Base-by-base conservation (phyloP, 2,329 filamentous ascomycete genomes). In the Diplodia scrobiculata region DNA sequence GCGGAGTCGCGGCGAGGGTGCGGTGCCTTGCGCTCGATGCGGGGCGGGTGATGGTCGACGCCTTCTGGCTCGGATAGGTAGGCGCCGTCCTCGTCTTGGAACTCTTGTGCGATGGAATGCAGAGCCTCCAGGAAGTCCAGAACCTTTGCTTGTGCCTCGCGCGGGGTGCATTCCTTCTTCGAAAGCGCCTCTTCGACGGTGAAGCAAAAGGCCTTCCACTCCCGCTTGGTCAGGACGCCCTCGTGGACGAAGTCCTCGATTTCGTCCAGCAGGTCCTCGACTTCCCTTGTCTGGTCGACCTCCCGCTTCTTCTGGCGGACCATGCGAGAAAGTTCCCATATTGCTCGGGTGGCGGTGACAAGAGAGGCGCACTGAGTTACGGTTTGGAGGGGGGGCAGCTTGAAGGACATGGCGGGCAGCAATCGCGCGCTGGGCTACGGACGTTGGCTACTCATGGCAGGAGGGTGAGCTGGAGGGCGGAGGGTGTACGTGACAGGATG, bases 261-360 rank as follows among this genome's bases (percentile, higher is more conserved):
- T 14, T 65, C 63, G 11, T 65, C 63, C 32, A 65, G 51, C 29
- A 65, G 63, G 4, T 65, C 51, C 32, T 65, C 63, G 7, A 65
- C 63, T 10, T 55, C 53, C 32, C 58, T 54, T 27, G 51, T 58
- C 32, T 65, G 52, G 32, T 50, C 53, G n/a, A 55, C 41, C 32
- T 65, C 51, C 7, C 63, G 52, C 41, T 55, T 65, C 41, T 65
- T 65, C 25, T 47, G 41, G 11, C 63, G 63, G 47, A 65, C 52
- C 63, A 65, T 65, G 27, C 63, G 52, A 11, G 63, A 50, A 9
- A 65, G 52, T 19, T 65, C 63, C 63, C 63, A 65, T 65, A 65
- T n/a, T 27, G 63, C 52, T 27, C 63, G 41, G 6, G 63, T 58
- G 11, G 63, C 63, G 10, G 63, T 65, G 38, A 65, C 41, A 4